phyloP scores from a whole-genome alignment of 1,284 basidiomycete genomes.

The Cryptococcus sp. region DNA sequence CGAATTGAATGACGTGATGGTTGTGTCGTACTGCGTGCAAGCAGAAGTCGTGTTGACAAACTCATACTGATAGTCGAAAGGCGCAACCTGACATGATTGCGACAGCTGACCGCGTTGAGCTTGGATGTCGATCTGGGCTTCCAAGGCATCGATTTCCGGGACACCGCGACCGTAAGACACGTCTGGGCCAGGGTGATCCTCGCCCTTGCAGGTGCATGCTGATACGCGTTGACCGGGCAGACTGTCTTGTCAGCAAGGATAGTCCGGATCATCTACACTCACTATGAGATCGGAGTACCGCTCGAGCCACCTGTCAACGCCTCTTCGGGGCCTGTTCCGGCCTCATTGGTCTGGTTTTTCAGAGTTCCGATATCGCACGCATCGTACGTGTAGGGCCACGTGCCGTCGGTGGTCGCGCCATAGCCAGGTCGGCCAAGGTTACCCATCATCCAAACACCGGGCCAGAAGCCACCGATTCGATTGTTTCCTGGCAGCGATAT shows the following conservation, averaged over 20 bases:
- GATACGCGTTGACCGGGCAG: constrained; percentile 60
- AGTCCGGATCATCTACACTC: constrained; percentile 5
- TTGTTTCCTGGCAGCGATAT: constrained; percentile 75
- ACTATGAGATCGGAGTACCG: constrained; percentile 28
- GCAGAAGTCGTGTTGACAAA: constrained; percentile 59
- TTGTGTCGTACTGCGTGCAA: constrained; percentile 36
- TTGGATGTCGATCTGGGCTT: constrained; percentile 44
- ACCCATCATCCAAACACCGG: constrained; percentile 86
- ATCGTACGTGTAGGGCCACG: constrained; percentile 63
- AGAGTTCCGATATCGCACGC: constrained; percentile 81
- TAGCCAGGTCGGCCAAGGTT: constrained; percentile 84
- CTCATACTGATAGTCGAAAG: constrained; percentile 68
- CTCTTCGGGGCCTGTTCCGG: constrained; percentile 44
- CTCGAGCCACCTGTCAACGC: constrained; percentile 28
- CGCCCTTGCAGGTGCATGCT: constrained; percentile 60
- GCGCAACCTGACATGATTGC: constrained; percentile 57
- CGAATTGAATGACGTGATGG: constrained; percentile 65
- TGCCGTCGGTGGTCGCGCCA: constrained; percentile 69
- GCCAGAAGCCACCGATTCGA: constrained; percentile 63
- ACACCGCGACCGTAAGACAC: constrained; percentile 52
- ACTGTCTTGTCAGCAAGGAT: constrained; percentile 26
- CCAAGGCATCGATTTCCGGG: constrained; percentile 61
- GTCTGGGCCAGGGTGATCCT: constrained; percentile 55
- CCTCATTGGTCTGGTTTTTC: constrained; percentile 55
- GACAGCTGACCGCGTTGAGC: constrained; percentile 56